Conservation (phyloP, 768 basidiomycete species). For the Cystobasidium tubakii region DNA sequence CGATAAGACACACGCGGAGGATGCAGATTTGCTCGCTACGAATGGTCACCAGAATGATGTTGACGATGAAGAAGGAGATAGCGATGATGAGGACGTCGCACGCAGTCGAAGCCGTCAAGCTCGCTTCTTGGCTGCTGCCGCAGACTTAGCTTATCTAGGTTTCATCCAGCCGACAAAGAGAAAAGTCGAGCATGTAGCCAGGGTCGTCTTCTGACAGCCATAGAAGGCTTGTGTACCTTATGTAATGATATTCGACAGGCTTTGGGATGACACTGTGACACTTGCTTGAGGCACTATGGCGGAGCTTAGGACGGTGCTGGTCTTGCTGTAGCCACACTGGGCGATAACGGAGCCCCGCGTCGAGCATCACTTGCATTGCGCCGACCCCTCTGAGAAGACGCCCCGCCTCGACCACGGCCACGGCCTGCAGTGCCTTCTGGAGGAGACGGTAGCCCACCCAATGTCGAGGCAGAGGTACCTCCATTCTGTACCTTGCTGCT, state of each 20-base stretch:
- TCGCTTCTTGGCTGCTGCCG: conserved; percentile 42
- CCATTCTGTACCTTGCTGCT: neutral
- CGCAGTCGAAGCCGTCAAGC: conserved; percentile 38
- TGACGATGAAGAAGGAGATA: conserved; percentile 19
- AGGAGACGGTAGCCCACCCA: neutral
- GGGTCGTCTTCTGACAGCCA: conserved; percentile 43
- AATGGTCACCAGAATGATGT: neutral
- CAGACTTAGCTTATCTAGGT: conserved; percentile 42
- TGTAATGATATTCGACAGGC: no score
- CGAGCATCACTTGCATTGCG: neutral
- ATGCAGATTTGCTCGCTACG: neutral
- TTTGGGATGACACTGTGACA: no score
- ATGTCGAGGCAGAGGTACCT: neutral
- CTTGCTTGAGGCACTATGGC: no score
- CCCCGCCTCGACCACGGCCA: neutral
- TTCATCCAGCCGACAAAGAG: conserved; percentile 43
- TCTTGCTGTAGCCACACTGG: neutral
- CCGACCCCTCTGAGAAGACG: neutral
- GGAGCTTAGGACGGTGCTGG: neutral
- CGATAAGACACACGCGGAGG: neutral
- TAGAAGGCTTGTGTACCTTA: no score
- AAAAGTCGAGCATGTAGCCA: conserved; percentile 44
- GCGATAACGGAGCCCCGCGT: neutral
- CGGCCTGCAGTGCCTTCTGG: neutral
- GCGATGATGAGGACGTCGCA: conserved; percentile 17